Evolutionary conservation across 1,284 basidiomycete genomes (phyloP).

Genomic region (Malassezia brasiliensis): DNA sequence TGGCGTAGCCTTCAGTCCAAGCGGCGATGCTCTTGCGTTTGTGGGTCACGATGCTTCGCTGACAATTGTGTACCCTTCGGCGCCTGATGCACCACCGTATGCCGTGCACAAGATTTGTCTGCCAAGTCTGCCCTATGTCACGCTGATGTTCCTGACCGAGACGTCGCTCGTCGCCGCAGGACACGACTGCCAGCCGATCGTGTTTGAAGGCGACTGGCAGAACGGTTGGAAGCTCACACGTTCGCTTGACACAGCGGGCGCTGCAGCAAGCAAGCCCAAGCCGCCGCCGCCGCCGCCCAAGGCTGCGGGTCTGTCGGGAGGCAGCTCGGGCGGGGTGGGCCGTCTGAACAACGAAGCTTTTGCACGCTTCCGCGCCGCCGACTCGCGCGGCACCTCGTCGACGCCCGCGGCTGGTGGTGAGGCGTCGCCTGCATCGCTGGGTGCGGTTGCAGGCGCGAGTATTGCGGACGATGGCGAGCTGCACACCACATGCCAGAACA

Average conservation of each 20-base stretch:
- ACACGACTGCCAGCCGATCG: slow-evolving; percentile 91
- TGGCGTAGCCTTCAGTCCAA: slow-evolving; percentile 85
- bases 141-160: slow-evolving; percentile 66
- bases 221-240: slow-evolving; percentile 35
- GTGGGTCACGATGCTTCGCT: slow-evolving; percentile 53
- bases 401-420: slow-evolving; percentile 39
- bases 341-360: slow-evolving; percentile 88
- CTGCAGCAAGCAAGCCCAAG: slow-evolving; percentile 34
- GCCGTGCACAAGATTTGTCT: slow-evolving; percentile 39
- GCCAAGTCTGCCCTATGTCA: slow-evolving; percentile 42
- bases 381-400: slow-evolving; percentile 61
- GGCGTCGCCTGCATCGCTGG: slow-evolving; percentile 58
- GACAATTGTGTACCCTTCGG: slow-evolving; percentile 41
- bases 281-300: slow-evolving; percentile 36
- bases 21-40: slow-evolving; percentile 83
- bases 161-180: slow-evolving; percentile 65
- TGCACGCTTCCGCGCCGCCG: slow-evolving; percentile 86
- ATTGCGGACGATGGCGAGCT: slow-evolving; percentile 58
- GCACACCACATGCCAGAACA: slow-evolving; percentile 83
- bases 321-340: slow-evolving; percentile 56
- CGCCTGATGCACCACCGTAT: slow-evolving; percentile 34
- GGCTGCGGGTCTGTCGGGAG: slow-evolving; percentile 16
- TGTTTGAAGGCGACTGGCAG: slow-evolving; percentile 37
- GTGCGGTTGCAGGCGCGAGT: slow-evolving; percentile 56
- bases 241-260: slow-evolving; percentile 38